A percentile compares a stretch with the other conserved stretches of the same genome.
Evolutionary conservation across 2,329 filamentous ascomycete species (phyloP).

Genomic region (Fusarium guadeloupense): DNA sequence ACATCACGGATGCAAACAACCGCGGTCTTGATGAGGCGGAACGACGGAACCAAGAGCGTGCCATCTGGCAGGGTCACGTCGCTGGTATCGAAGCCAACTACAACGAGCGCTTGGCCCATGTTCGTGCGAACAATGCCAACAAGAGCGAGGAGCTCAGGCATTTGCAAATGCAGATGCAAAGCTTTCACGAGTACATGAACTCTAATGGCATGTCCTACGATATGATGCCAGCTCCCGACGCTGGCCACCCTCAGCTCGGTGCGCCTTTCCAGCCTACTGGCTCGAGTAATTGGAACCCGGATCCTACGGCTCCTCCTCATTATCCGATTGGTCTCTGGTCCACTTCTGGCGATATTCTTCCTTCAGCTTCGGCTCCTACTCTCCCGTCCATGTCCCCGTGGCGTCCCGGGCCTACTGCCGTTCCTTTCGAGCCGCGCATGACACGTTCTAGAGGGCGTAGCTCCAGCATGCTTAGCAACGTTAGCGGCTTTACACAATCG

Average conservation of each 20-base stretch:
- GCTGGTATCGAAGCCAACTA: slow-evolving; percentile 58
- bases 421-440: slow-evolving; percentile 48
- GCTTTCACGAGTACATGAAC: slow-evolving; percentile 47
- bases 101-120: slow-evolving; percentile 54
- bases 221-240: slow-evolving; percentile 33
- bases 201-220: slow-evolving; percentile 48
- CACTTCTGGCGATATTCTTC: slow-evolving; percentile 47
- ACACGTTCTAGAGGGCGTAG: slow-evolving; percentile 65
- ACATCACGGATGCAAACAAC: slow-evolving; percentile 74
- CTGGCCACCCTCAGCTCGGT: slow-evolving; percentile 39
- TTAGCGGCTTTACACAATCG: slow-evolving; percentile 73
- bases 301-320: slow-evolving; percentile 48
- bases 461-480: slow-evolving; percentile 72
- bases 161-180: slow-evolving; percentile 47
- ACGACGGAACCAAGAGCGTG: slow-evolving; percentile 62
- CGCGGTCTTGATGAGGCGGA: slow-evolving; percentile 72
- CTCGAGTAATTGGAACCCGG: slow-evolving; percentile 48
- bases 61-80: slow-evolving; percentile 58
- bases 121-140: slow-evolving; percentile 46
- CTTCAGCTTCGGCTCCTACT: slow-evolving; percentile 44
- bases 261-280: slow-evolving; percentile 38
- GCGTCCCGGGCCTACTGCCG: slow-evolving; percentile 52
- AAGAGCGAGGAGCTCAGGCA: slow-evolving; percentile 46
- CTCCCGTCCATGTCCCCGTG: slow-evolving; percentile 48
- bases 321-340: slow-evolving; percentile 51